These are phyloP conservation scores for Heritiera littoralis DNA, from an alignment of 345 rosid species.

Conservation along the genomic window DNA sequence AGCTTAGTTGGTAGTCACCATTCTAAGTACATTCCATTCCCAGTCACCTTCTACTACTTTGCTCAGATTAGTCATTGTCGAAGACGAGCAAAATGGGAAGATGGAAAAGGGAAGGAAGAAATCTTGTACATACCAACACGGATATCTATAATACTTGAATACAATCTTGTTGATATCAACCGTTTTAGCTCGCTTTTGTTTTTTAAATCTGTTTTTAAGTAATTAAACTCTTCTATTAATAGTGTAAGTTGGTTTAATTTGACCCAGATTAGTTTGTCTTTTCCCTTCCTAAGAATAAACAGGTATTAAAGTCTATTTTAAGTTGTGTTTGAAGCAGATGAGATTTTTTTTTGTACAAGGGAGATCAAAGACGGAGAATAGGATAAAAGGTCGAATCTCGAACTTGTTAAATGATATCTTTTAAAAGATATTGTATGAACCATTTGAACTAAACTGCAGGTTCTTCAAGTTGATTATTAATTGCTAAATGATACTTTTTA, in stretches of 20 bases:
- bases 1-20: not conserved
- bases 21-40: not conserved
- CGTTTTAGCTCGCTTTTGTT: not conserved
- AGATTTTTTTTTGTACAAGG: too few species aligned
- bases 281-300: not conserved
- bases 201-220: not conserved
- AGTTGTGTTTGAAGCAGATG: too few species aligned
- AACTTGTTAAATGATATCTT: too few species aligned
- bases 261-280: not conserved
- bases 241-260: not conserved
- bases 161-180: not conserved
- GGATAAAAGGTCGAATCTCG: too few species aligned
- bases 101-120: too few species aligned
- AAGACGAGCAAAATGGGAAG: not conserved
- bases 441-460: too few species aligned
- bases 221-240: not conserved
- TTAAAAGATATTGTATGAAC: too few species aligned
- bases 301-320: too few species aligned
- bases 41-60: not conserved
- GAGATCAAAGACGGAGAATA: too few species aligned
- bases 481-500: too few species aligned
- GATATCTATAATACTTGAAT: not conserved
- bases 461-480: too few species aligned
- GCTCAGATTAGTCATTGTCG: not conserved
- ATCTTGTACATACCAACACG: conserved; percentile 5